Percentiles rank a stretch among this genome's conserved stretches.
Conservation (phyloP, 306 rosid species). For the Hylodesmum podocarpum region DNA sequence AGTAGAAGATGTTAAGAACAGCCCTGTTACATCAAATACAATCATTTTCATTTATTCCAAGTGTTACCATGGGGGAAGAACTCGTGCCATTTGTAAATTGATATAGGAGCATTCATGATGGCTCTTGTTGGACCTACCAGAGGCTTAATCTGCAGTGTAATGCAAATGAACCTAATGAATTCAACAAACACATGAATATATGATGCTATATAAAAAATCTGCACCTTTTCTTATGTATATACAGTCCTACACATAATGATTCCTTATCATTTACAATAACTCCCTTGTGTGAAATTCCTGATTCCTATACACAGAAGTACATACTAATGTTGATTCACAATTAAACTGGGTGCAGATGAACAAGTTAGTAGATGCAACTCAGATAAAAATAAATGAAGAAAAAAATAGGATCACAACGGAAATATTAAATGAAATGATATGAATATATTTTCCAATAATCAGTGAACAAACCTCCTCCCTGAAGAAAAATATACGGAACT, state of each 20-base stretch:
- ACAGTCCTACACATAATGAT: neutral
- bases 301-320: neutral
- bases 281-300: neutral
- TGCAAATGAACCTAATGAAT: slow-evolving; percentile 17
- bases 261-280: neutral
- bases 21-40: slow-evolving; percentile 17
- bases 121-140: slow-evolving; percentile 83
- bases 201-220: neutral
- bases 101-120: slow-evolving; percentile 59
- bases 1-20: slow-evolving; percentile 32
- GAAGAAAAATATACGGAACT: neutral
- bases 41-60: slow-evolving; percentile 18
- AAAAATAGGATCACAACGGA: slow-evolving; percentile 10
- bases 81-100: slow-evolving; percentile 75
- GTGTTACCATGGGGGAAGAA: slow-evolving; percentile 88
- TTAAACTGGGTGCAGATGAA: neutral
- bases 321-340: neutral
- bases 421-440: neutral
- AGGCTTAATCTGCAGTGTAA: slow-evolving; percentile 77
- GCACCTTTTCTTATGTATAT: slow-evolving; percentile 10
- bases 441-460: neutral
- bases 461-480: slow-evolving; percentile 8
- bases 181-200: slow-evolving; percentile 13
- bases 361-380: neutral
- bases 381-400: neutral